Evolutionary conservation across 495 filamentous ascomycete species (phyloP), one percentile per base, ranked within the genome.

Genomic region (Aspergillus olivimuriae): DNA sequence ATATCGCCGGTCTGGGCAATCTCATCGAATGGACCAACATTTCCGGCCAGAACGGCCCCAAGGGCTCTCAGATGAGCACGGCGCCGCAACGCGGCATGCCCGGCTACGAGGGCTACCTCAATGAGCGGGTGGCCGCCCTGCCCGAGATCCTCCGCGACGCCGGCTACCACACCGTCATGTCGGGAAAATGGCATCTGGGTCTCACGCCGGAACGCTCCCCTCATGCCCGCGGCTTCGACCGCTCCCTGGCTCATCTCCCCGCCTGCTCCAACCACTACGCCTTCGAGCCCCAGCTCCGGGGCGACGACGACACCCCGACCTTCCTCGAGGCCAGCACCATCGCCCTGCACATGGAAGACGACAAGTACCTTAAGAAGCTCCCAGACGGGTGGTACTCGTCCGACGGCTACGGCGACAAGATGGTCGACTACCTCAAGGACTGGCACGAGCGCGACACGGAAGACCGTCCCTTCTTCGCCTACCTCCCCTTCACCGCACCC

Each of bases 91-190:
- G 66, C 28, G 68, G 69, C n/a, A 80, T 78, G 75, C 78, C 80
- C 1, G 79, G 80, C 0, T 81, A 83, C 52, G 80, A 83, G 56
- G 79, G 79, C 2, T 83, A 81, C 45, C 67, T 84, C 21, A 82
- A 84, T 43, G 75, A 81, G 34, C 59, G 68, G 4, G 79, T 84
- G 17, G 81, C 72, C 0, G 72, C 80, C 4, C 63, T 84, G 3
- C 78, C 80, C 6, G 78, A 84, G 54, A 36, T 83, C 11, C 66
- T 84, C 3, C 68, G 66, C 7, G 80, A 84, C 50, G 71, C 64
- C 1, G 81, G 81, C 18, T 84, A 84, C 48, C 67, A 72, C 44
- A 83, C 81, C 10, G 35, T 82, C 9, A 78, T 82, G 73, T 67
- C 73, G 4, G 80, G 78, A 1, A 82, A 83, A 55, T 82, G 78